Base-by-base conservation (phyloP, 768 basidiomycete species). In the Neoboletus magnificus region DNA sequence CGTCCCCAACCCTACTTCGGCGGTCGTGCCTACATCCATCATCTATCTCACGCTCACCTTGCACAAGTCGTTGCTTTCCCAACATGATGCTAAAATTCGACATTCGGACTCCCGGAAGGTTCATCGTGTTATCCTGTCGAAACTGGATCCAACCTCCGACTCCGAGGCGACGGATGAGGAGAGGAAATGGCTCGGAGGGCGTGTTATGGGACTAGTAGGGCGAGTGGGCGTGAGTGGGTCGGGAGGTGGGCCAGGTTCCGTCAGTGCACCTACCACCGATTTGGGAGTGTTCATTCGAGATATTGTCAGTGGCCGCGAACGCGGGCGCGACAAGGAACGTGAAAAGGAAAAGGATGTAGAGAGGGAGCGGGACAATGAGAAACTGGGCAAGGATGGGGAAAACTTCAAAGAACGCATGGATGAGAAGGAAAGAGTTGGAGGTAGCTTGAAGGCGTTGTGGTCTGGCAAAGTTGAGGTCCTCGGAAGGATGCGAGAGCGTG, bases 101-200 rank as follows among this genome's bases (percentile, higher is more conserved):
- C 67, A 72, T 49, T 71, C 77, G 22, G 84, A 86, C 55, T 75
- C 79, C 12, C 82, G 85, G 50, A 82, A 81, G 52, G 82, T 86
- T 16, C 81, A 85, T 45, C 79, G 83, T 16, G 83, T 80, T 40
- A 74, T 89, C 37, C 76, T 84, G 58, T 81, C 76, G 55, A 86
- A 82, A 61, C 66, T 88, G 22, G 86, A 83, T 50, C 59, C 53
- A 50, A 66, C 62, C 42, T 68, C 69, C 16, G 69, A 72, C 46
- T 68, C 66, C 13, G 68, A 70, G 29, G 68, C 56, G 16, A 68
- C 71, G 12, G 69, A 70, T 40, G 69, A 70, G 1, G 69, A 70
- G 52, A 60, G 71, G 40, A 66, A 57, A 29, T 70, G 66, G 61
- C 62, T 70, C 25, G 65, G 71, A 12, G 69, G 62, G 22, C 69